Evolutionary conservation across 2,329 filamentous ascomycete genomes (phyloP).

Genomic region (Penicillium sp.): DNA sequence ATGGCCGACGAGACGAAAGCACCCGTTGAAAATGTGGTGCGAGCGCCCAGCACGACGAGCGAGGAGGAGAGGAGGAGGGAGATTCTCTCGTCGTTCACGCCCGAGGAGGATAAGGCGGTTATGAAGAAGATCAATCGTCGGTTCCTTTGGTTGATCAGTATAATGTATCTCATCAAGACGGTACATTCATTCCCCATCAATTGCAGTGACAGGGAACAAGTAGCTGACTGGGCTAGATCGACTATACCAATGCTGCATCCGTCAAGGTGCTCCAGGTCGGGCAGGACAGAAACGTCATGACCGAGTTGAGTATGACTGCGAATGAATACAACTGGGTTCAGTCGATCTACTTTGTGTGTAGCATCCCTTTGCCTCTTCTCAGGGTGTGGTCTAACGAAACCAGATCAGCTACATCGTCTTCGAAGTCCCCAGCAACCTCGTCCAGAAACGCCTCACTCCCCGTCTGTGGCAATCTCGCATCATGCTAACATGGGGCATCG

Average conservation of each 20-base stretch:
- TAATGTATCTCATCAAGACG: constrained; percentile 22
- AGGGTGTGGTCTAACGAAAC: background rate
- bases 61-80: constrained; percentile 17
- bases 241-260: constrained; percentile 20
- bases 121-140: constrained; percentile 19
- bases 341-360: constrained; percentile 21
- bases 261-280: constrained; percentile 22
- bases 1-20: background rate
- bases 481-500: constrained; percentile 21
- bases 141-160: constrained; percentile 17
- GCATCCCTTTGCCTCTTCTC: background rate
- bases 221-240: constrained; percentile 8
- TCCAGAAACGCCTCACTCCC: constrained; percentile 20
- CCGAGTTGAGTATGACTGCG: constrained; percentile 14
- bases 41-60: background rate
- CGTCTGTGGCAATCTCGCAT: constrained; percentile 19
- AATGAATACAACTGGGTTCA: constrained; percentile 23
- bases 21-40: background rate
- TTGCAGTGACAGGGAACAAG: too few relatives aligned
- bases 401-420: constrained; percentile 25
- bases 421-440: constrained; percentile 20
- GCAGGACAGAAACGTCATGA: constrained; percentile 17
- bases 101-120: constrained; percentile 18
- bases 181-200: background rate
- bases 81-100: constrained; percentile 18